phyloP scores from a whole-genome alignment of 805 yeast genomes.

The Pichia manshurica region DNA sequence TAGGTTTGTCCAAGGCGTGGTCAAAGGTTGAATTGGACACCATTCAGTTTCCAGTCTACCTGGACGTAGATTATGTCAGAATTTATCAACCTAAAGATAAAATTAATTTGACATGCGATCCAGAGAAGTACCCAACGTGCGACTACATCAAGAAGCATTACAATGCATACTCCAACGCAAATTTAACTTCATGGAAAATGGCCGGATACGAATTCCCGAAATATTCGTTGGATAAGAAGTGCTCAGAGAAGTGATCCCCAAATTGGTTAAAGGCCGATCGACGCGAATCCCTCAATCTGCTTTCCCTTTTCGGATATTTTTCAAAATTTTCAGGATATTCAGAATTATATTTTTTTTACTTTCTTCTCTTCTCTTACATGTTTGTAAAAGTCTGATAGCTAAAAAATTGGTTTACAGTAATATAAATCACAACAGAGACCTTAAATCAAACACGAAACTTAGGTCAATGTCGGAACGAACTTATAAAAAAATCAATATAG shows the following conservation, averaged over 20 bases:
- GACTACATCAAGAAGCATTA: conserved; percentile 71
- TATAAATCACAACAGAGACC: too few species aligned
- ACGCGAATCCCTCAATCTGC: background rate
- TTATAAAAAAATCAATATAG: conserved; percentile 42
- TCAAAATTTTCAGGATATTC: background rate
- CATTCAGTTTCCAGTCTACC: conserved; percentile 67
- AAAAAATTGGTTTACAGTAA: too few species aligned
- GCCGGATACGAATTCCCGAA: conserved; percentile 36
- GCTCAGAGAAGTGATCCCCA: conserved; percentile 4
- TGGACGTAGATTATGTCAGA: conserved; percentile 82
- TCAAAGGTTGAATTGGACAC: conserved; percentile 87
- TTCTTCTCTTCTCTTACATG: background rate
- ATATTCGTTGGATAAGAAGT: conserved; percentile 14
- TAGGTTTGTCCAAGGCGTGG: conserved; percentile 92
- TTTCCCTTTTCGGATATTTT: background rate
- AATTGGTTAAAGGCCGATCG: background rate
- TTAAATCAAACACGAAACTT: too few species aligned
- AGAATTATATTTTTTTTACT: background rate
- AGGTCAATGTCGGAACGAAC: conserved; percentile 26
- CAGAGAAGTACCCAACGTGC: conserved; percentile 74
- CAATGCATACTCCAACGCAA: conserved; percentile 32
- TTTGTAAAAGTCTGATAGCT: background rate
- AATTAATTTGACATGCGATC: conserved; percentile 73
- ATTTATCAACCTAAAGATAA: conserved; percentile 77
- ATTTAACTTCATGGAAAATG: conserved; percentile 33